Percentiles rank a stretch among this genome's conserved stretches.
These are phyloP conservation scores for Colletotrichum noveboracense DNA, from an alignment of 2,329 filamentous ascomycete species.

Conservation along the genomic window DNA sequence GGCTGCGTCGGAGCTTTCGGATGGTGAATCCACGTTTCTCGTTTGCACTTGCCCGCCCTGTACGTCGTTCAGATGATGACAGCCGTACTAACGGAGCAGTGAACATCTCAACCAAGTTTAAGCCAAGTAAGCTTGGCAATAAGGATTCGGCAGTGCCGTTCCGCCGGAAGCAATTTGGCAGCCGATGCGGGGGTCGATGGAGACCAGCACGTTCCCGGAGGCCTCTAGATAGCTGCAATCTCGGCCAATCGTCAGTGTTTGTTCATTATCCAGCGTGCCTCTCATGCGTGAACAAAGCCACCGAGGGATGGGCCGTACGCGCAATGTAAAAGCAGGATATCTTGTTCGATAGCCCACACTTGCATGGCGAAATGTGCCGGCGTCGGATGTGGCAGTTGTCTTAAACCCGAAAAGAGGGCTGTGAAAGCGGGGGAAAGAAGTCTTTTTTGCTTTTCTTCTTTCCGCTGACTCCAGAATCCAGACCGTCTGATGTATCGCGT, in stretches of 20 bases:
- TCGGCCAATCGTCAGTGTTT: not conserved
- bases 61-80: not conserved
- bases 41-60: not conserved
- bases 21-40: not conserved
- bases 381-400: not conserved
- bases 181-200: not conserved
- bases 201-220: not conserved
- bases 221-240: not conserved
- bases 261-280: conserved; percentile 7
- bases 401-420: conserved; percentile 9
- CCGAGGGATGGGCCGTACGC: conserved; percentile 1
- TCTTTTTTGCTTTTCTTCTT: not conserved
- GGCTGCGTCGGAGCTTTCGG: not conserved
- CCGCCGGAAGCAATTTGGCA: not conserved
- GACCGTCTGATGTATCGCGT: conserved; percentile 9
- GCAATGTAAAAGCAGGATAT: conserved; percentile 7
- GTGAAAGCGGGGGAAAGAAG: conserved; percentile 1
- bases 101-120: not conserved
- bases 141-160: not conserved
- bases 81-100: not conserved
- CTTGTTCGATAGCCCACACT: not conserved
- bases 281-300: conserved; percentile 5
- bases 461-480: conserved; percentile 1
- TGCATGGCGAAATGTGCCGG: not conserved
- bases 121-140: not conserved